Evolutionary conservation across 2,329 filamentous ascomycete species (phyloP), one percentile per base, ranked within the genome.

Genomic region (Pestalotiopsis sp.): DNA sequence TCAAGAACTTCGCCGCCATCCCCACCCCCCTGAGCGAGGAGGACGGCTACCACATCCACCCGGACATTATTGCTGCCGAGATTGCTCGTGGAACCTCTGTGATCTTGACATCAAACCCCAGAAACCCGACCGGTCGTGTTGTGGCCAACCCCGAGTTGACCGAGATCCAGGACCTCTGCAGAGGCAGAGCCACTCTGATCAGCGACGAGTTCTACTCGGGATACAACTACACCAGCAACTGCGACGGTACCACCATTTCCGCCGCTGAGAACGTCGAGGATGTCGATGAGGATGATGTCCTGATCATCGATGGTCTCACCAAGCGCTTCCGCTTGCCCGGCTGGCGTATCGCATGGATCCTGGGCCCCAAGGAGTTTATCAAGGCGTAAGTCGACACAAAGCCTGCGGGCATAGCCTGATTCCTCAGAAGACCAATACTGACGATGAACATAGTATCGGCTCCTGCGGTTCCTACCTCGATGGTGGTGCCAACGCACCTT

Each of bases 151-250:
- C 94, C 0, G 93, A 97, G 81, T 85, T 98, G 71, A 91, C 92
- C 20, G 89, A 95, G 81, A 97, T 98, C 76, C 95, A 98, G 81
- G 93, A 97, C 77, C 92, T 97, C 75, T 97, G 94, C 85, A 91
- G 94, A 77, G 93, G 94, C 73, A 90, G 94, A 67, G 94, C 94
- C 3, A 98, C 95, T 0, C 85, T 98, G 68, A 95, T 98, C 79
- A 94, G 95, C 83, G 95, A 98, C 78, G 95, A 98, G 82, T 98
- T 98, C 86, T 98, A 98, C 84, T 91, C 91, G 12, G 94, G 95
- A 25, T 98, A 98, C 86, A 97, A 97, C 83, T 98, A 98, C 84
- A 97, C 94, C 45, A 93, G 90, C 74, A 87, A 94, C 83, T 98
- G 95, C 79, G 95, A 98, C 77, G 95, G 95, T 52, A 90, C 88